Evolutionary conservation across 2,329 filamentous ascomycete species (phyloP).

Genomic region (Aspergillus sp.): DNA sequence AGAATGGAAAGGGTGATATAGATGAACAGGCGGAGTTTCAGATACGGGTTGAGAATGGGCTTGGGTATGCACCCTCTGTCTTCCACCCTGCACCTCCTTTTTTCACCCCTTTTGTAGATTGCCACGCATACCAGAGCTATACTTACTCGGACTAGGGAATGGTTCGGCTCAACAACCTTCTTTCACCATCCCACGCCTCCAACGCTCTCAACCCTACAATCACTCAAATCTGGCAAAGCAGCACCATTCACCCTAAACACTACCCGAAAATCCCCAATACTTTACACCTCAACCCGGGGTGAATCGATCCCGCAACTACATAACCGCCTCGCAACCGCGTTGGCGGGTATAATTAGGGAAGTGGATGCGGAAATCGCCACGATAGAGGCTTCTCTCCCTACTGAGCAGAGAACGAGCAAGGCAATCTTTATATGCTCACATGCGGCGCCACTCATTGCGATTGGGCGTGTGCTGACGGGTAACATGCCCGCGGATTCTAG

Average conservation of each 20-base stretch:
- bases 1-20: constrained; percentile 10
- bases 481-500: constrained; percentile 68
- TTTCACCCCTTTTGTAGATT: neutral
- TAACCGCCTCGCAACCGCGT: constrained; percentile 69
- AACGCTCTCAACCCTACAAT: constrained; percentile 58
- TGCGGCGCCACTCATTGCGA: constrained; percentile 83
- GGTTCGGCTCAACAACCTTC: constrained; percentile 77
- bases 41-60: constrained; percentile 53
- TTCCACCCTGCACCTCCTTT: neutral
- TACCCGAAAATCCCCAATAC: constrained; percentile 52
- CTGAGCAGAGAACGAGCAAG: constrained; percentile 46
- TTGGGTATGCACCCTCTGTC: constrained; percentile 37
- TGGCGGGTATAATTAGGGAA: constrained; percentile 68
- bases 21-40: constrained; percentile 37
- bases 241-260: constrained; percentile 34
- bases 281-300: constrained; percentile 69
- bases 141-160: constrained; percentile 56
- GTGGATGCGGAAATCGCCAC: constrained; percentile 60
- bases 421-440: constrained; percentile 82
- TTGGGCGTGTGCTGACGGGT: constrained; percentile 80
- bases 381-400: constrained; percentile 47
- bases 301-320: constrained; percentile 81
- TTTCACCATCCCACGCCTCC: constrained; percentile 85
- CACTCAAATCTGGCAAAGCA: constrained; percentile 25
- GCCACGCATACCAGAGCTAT: neutral